Evolutionary conservation across 371 early-diverging fungal genomes (phyloP).

Genomic region (Actinomucor elegans): DNA sequence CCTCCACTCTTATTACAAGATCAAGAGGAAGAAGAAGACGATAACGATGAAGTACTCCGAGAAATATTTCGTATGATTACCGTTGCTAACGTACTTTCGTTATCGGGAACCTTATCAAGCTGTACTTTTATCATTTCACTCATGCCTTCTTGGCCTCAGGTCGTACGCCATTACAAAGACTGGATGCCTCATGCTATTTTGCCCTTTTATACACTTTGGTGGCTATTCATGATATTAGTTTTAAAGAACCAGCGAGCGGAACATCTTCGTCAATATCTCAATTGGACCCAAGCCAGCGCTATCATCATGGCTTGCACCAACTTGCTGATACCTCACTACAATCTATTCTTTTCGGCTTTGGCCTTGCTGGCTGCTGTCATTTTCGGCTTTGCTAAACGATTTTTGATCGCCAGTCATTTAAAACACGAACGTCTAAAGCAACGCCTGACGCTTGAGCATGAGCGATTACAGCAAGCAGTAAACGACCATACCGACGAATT

Average conservation of each 20-base stretch:
- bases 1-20: conserved; percentile 1
- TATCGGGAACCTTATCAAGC: not conserved
- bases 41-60: conserved; percentile 7
- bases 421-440: not conserved
- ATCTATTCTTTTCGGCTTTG: not conserved
- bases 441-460: not conserved
- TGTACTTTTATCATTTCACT: conserved; percentile 3
- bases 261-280: conserved; percentile 9
- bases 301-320: conserved; percentile 6
- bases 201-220: conserved; percentile 14
- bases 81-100: conserved; percentile 10
- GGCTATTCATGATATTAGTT: conserved; percentile 13
- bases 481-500: not conserved
- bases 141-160: not conserved
- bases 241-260: conserved; percentile 9
- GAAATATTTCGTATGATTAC: conserved; percentile 19
- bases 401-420: conserved; percentile 5
- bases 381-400: conserved; percentile 11
- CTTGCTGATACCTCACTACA: not conserved
- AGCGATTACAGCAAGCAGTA: not conserved
- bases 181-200: conserved; percentile 14
- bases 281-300: conserved; percentile 12
- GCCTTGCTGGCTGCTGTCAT: conserved; percentile 1
- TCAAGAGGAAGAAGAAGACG: conserved; percentile 9
- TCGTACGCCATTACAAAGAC: not conserved